Percentiles rank a stretch among this genome's conserved stretches.
These are phyloP conservation scores for Camelina hispida DNA, from an alignment of 345 rosid species.

Conservation along the genomic window DNA sequence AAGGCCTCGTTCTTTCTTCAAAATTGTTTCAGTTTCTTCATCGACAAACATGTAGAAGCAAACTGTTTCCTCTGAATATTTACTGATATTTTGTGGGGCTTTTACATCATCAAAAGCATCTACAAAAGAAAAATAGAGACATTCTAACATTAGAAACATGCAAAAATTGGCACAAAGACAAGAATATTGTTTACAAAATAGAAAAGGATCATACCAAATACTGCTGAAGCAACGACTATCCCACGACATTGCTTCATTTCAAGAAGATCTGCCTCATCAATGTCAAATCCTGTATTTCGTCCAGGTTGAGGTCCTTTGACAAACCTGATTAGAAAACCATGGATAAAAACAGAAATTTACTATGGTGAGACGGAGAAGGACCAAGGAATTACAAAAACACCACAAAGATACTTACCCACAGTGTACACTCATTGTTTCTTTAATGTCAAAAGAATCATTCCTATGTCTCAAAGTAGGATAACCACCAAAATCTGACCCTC, in stretches of 20 bases:
- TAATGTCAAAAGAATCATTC: slow-evolving; percentile 79
- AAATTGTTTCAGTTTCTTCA: slow-evolving; percentile 87
- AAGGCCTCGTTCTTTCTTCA: slow-evolving; percentile 65
- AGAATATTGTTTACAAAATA: neutral
- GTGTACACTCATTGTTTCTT: slow-evolving; percentile 82
- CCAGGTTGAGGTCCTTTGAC: slow-evolving; percentile 89
- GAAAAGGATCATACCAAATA: slow-evolving; percentile 64
- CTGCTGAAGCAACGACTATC: slow-evolving; percentile 94
- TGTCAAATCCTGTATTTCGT: slow-evolving; percentile 80
- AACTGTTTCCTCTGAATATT: slow-evolving; percentile 69
- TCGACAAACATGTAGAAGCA: slow-evolving; percentile 97
- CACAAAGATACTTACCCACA: slow-evolving; percentile 76
- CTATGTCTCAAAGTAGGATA: slow-evolving; percentile 85
- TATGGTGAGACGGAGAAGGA: neutral
- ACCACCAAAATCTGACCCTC: slow-evolving; percentile 99
- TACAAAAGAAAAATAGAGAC: slow-evolving; percentile 31
- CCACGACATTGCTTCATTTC: slow-evolving; percentile 90
- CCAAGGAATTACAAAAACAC: neutral
- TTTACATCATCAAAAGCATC: slow-evolving; percentile 94
- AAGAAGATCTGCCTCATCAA: slow-evolving; percentile 78
- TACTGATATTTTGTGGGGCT: slow-evolving; percentile 84
- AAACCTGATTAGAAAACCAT: slow-evolving; percentile 58
- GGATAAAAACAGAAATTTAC: neutral
- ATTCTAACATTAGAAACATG: slow-evolving; percentile 36
- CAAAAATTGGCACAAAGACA: slow-evolving; percentile 10